Percentiles rank a stretch among this genome's conserved stretches.
phyloP scores from a whole-genome alignment of 805 yeast genomes.

The Wickerhamomyces xylosicus region DNA sequence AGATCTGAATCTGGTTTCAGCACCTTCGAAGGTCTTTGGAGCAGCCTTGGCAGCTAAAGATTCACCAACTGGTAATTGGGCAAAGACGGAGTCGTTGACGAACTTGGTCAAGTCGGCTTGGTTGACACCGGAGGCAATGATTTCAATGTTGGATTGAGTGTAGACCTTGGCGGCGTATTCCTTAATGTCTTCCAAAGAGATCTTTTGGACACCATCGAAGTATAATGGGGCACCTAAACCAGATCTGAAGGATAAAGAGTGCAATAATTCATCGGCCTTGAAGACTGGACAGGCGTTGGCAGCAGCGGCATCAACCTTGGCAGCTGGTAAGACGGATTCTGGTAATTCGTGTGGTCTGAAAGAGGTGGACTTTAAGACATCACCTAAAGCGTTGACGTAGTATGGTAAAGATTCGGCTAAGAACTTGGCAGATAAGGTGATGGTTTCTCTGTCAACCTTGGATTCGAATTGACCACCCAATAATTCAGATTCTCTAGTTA shows the following conservation, averaged over 20 bases:
- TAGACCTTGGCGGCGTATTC: conserved; percentile 57
- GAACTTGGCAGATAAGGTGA: conserved; percentile 73
- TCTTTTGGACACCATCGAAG: conserved; percentile 54
- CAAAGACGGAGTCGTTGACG: conserved; percentile 54
- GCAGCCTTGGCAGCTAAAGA: conserved; percentile 29
- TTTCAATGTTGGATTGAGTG: conserved; percentile 58
- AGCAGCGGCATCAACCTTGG: conserved; percentile 48
- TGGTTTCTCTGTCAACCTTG: conserved; percentile 70
- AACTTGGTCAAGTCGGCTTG: conserved; percentile 60
- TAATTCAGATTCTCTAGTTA: conserved; percentile 89
- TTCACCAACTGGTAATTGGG: conserved; percentile 52
- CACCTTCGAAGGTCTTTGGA: conserved; percentile 47
- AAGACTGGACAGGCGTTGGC: conserved; percentile 41
- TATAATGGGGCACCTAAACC: conserved; percentile 82
- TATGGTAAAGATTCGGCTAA: conserved; percentile 84
- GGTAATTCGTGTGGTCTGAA: conserved; percentile 76
- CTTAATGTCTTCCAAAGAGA: conserved; percentile 55
- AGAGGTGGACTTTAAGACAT: conserved; percentile 56
- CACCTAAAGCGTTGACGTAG: conserved; percentile 78
- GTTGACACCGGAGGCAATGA: conserved; percentile 66
- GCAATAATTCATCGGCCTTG: conserved; percentile 69
- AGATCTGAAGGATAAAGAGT: conserved; percentile 70
- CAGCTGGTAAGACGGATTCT: conserved; percentile 78
- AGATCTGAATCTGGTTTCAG: conserved; percentile 56
- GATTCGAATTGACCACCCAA: conserved; percentile 77